Evolutionary conservation across 371 early-diverging fungal species (phyloP), one percentile per base, ranked within the genome.

Genomic region (Globomyces sp.): DNA sequence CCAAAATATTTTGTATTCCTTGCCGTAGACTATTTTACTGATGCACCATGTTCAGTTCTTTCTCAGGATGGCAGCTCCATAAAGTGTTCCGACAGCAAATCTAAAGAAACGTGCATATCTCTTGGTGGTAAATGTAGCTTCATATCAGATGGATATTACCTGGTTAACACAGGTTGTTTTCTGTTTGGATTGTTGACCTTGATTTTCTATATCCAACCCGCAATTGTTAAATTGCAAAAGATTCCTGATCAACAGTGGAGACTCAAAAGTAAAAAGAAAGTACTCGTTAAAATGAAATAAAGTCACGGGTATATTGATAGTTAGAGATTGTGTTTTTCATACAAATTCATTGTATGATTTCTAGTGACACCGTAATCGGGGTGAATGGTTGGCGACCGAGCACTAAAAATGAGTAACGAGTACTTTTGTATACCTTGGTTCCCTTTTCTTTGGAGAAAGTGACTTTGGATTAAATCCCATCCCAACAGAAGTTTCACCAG

Each of bases 1-100:
- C 96, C 98, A 0, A 87, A 89, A 47, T 95, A 88, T 75, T 95
- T 96, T 82, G 89, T 98, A 3, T 83, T 98, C 57, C 86, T 92
- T 70, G 89, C 95, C 2, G 95, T 96, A n/a, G 98, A 96, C 75
- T 84, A 85, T 59, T 91, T 92, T 67, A 95, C 95, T 2, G 77
- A 82, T 2, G 86, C 93, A 6, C 59, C 71, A 6, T 79, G 82
- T 59, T 36, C 55, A 40, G 68, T 60, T 2, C 48, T 47, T 58
- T 9, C 67, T 2, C 47, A 8, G 10, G 76, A 80, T 0, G 39
- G 64, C 11, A 6, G 46, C 39, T 39, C 64, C 49, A 24, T 69
- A 58, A 10, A 66, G 40, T 94, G 93, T 69, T 64, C 75, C 0
- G 70, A 79, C 39, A 91, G 91, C 9, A 76, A 77, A n/a, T 80